Conservation (phyloP, 352 stramenopile species). For the Globisporangium heterothallicum region DNA sequence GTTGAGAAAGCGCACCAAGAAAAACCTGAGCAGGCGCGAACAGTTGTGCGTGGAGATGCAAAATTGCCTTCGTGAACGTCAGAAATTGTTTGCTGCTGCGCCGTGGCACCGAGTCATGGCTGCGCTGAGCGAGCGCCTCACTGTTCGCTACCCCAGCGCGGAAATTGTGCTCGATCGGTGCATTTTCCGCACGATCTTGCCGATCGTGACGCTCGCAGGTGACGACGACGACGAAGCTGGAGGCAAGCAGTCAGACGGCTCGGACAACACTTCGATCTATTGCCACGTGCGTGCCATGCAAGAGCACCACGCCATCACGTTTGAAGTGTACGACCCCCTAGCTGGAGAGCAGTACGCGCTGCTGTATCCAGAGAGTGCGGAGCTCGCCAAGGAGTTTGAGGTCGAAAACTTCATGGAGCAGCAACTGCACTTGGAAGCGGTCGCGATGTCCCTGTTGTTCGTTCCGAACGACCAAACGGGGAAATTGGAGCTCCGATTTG, state of each 20-base stretch:
- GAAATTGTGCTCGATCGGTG: conserved; percentile 35
- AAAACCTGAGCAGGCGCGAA: conserved; percentile 26
- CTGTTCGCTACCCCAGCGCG: not conserved
- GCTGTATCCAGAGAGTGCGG: conserved; percentile 40
- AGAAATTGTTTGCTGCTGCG: conserved; percentile 14
- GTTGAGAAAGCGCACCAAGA: conserved; percentile 16
- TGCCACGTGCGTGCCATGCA: conserved; percentile 36
- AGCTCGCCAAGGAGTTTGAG: conserved; percentile 49
- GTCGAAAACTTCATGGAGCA: conserved; percentile 50
- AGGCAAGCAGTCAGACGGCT: too few relatives aligned
- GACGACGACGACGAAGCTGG: conserved; percentile 18
- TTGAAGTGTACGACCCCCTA: conserved; percentile 35
- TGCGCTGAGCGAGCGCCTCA: conserved; percentile 32
- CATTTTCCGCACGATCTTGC: conserved; percentile 29
- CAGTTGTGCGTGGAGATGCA: conserved; percentile 16
- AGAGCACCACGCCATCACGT: conserved; percentile 18
- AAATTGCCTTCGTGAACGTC: conserved; percentile 17
- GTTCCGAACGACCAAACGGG: conserved; percentile 20
- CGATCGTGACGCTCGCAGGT: conserved; percentile 30
- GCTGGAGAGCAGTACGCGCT: conserved; percentile 22
- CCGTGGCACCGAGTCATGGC: conserved; percentile 31
- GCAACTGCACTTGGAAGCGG: conserved; percentile 56
- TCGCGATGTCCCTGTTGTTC: conserved; percentile 45
- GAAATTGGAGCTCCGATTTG: conserved; percentile 37
- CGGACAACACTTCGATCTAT: conserved; percentile 23